Base-by-base conservation (phyloP, 768 basidiomycete species). In the Tylopilus vinaceipallidus region DNA sequence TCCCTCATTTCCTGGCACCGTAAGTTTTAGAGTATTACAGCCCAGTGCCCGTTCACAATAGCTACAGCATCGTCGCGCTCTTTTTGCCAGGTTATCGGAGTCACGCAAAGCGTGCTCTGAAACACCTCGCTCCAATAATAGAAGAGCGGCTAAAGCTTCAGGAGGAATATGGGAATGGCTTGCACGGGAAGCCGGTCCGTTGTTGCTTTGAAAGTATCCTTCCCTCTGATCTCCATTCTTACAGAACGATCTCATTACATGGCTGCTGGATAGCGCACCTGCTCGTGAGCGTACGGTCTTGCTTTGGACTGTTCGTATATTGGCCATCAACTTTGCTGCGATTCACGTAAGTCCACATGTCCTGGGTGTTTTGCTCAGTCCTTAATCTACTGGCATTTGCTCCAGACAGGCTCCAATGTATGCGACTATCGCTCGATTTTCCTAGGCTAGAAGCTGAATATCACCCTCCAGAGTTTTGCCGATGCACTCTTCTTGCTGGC, bases 401-500 rank as follows among this genome's bases (percentile, higher is more conserved):
- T 32, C 14, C n/a, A 42, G 41, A 30, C 27, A 3, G 36, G 6
- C 34, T 22, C 37, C 7, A 30, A 5, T 11, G 46, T 47, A 24
- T 23, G 30, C 32, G 17, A 32, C 19, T 19, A 12, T 17, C 6
- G 1, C 6, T 30, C 36, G 12, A 13, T 17, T 41, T 17, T 32
- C 10, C 3, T 16, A n/a, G 11, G 2, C n/a, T n/a, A n/a, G n/a
- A n/a, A n/a, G n/a, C 20, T 7, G 11, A 39, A 11, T 14, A 2
- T 35, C 10, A 22, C 20, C 12, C 12, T 43, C 0, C 27, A 71
- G 70, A 69, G 59, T 35, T 62, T 72, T 33, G 57, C 27, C 0
- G 67, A 71, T 37, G 70, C 68, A 3, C 53, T 75, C 2, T 72
- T 66, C 43, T 50, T 66, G 48, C 59, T 76, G 9, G 72, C 72